A percentile compares a stretch with the other conserved stretches of the same genome.
Conservation (phyloP, 1,284 basidiomycete species). For the Ceraceosorus guamensis region DNA sequence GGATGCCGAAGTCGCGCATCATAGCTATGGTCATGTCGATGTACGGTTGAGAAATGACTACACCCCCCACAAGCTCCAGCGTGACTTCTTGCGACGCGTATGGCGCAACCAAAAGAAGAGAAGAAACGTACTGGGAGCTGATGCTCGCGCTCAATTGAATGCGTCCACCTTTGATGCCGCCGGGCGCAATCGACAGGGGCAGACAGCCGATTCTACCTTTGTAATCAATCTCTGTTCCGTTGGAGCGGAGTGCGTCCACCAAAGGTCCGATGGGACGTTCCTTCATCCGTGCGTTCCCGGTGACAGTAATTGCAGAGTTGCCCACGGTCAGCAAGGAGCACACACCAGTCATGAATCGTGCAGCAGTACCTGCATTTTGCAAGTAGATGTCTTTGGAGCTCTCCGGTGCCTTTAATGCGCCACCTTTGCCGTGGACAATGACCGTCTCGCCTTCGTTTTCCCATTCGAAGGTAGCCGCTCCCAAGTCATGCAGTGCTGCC, state of each 20-base stretch:
- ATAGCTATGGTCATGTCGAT: conserved; percentile 99
- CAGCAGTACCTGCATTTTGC: conserved; percentile 94
- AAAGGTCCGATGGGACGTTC: conserved; percentile 87
- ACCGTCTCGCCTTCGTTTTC: conserved; percentile 89
- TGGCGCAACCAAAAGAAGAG: conserved; percentile 89
- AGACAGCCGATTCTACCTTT: conserved; percentile 75
- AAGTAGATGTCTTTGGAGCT: conserved; percentile 81
- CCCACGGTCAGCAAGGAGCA: conserved; percentile 60
- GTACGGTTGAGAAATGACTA: conserved; percentile 96
- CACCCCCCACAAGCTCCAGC: conserved; percentile 81
- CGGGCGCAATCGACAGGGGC: conserved; percentile 70
- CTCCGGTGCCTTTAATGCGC: conserved; percentile 55
- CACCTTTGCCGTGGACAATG: conserved; percentile 79
- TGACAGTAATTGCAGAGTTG: conserved; percentile 57
- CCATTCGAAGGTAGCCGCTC: conserved; percentile 84
- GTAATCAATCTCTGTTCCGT: conserved; percentile 73
- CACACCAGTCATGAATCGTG: conserved; percentile 92
- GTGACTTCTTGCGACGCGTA: conserved; percentile 76
- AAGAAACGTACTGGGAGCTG: conserved; percentile 96
- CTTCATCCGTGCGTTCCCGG: conserved; percentile 98
- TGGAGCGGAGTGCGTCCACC: conserved; percentile 80
- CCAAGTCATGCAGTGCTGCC: conserved; percentile 65
- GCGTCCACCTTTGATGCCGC: conserved; percentile 69
- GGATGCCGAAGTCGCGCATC: conserved; percentile 89
- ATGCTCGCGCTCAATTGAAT: conserved; percentile 88